A percentile compares a stretch with the other conserved stretches of the same genome.
These are phyloP conservation scores for Solanum raphanifolium DNA, from an alignment of 257 asterid species.

Conservation along the genomic window DNA sequence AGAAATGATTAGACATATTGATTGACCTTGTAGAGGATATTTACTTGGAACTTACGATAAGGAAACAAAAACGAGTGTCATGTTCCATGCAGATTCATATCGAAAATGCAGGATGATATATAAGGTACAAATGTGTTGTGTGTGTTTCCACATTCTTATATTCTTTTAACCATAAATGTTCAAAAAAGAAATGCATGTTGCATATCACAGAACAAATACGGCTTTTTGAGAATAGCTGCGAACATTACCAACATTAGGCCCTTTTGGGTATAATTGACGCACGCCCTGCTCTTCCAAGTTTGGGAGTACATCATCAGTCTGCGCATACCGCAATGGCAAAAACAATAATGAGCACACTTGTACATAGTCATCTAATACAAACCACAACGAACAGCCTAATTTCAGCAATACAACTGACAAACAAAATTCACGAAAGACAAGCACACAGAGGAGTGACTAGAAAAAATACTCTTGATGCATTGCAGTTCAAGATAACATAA, in stretches of 20 bases:
- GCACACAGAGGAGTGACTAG: background rate
- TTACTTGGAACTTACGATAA: background rate
- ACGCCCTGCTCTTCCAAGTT: constrained; percentile 96
- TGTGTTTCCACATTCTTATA: background rate
- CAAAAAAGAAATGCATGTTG: background rate
- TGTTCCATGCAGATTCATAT: background rate
- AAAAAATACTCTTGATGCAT: background rate
- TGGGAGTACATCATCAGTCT: constrained; percentile 94
- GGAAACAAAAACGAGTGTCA: background rate
- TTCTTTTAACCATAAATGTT: background rate
- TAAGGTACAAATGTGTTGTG: background rate
- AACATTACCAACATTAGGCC: constrained; percentile 59
- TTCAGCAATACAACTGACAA: background rate
- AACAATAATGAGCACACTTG: background rate
- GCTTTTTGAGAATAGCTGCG: background rate
- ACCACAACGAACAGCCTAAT: background rate
- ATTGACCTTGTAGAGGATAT: background rate
- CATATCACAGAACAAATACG: background rate
- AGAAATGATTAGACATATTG: background rate
- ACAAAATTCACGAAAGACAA: background rate
- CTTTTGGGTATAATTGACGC: constrained; percentile 81
- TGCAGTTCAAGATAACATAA: background rate
- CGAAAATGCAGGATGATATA: background rate
- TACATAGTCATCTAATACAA: background rate
- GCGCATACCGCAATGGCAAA: constrained; percentile 7